Evolutionary conservation across 2,329 filamentous ascomycete genomes (phyloP), one percentile per base, ranked within the genome.

Genomic region (Cryphonectria parasitica): DNA sequence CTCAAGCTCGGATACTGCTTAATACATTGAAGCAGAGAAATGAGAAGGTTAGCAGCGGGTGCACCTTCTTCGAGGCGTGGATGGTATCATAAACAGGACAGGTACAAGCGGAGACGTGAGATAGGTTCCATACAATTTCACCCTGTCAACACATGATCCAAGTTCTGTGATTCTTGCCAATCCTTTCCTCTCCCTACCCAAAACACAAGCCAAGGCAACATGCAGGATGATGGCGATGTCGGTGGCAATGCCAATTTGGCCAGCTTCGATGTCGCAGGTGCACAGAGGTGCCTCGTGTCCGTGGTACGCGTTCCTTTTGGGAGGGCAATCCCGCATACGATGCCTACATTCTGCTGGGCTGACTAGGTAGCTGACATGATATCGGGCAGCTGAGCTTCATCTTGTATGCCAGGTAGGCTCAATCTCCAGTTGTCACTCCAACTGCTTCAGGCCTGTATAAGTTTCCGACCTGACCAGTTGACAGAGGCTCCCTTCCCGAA

Each of bases 351-450:
- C 19, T 41, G 28, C 19, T 58, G 19, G 17, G 41, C 41, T 68
- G 15, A 52, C 13, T 22, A 28, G 31, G 34, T 54, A 11, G 11
- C 36, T 28, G n/a, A 54, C 58, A 36, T 56, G 45, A 19, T 28
- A 10, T 8, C 5, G 3, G 17, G 15, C 43, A 71, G 70, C 19
- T 69, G 39, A 69, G 67, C 52, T 25, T 31, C 41, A 67, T 71
- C 39, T 22, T 69, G 3, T 69, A 67, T 39, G 70, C 64, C 13
- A 64, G 67, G 70, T 67, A 64, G 13, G 43, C 31, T 6, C 5
- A 8, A 10, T 19, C 5, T 3, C 36, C 17, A 41, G 7, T n/a
- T 19, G 8, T 25, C 3, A 1, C 7, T 19, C 7, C 17, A 7
- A 2, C 22, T 39, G 34, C 28, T 17, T 5, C 52, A 25, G 5